Evolutionary conservation across 169 alveolate species (phyloP).

Genomic region (Hepatocystis sp.): DNA sequence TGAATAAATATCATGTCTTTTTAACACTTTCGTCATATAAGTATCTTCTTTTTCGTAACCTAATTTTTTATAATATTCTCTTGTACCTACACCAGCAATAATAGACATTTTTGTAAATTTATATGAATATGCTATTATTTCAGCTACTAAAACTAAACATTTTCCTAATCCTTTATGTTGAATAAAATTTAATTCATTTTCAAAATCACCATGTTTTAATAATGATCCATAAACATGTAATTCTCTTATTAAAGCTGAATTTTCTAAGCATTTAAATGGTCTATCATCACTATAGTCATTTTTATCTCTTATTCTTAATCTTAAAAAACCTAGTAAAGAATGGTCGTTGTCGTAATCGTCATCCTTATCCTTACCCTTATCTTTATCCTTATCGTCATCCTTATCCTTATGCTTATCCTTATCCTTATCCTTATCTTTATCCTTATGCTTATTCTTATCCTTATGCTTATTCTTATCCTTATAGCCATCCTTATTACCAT

Average conservation of each 20-base stretch:
- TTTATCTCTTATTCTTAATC: slow-evolving; percentile 88
- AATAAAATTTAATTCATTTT: slow-evolving; percentile 61
- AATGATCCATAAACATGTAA: slow-evolving; percentile 93
- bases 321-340: slow-evolving; percentile 89
- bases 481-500: neutral
- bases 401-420: no score
- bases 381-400: neutral
- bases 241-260: slow-evolving; percentile 93
- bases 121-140: slow-evolving; percentile 78
- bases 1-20: slow-evolving; percentile 37
- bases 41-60: slow-evolving; percentile 97
- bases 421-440: neutral
- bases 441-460: neutral
- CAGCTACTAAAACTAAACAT: slow-evolving; percentile 82
- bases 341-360: slow-evolving; percentile 78
- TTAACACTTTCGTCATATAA: slow-evolving; percentile 93
- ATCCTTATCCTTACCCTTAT: neutral
- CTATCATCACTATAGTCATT: slow-evolving; percentile 75
- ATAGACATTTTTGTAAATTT: slow-evolving; percentile 94
- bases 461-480: neutral
- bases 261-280: slow-evolving; percentile 79
- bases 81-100: slow-evolving; percentile 99
- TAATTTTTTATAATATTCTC: slow-evolving; percentile 97
- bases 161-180: slow-evolving; percentile 83
- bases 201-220: slow-evolving; percentile 29